phyloP scores from a whole-genome alignment of 768 basidiomycete species.

The Auricularia cornea region DNA sequence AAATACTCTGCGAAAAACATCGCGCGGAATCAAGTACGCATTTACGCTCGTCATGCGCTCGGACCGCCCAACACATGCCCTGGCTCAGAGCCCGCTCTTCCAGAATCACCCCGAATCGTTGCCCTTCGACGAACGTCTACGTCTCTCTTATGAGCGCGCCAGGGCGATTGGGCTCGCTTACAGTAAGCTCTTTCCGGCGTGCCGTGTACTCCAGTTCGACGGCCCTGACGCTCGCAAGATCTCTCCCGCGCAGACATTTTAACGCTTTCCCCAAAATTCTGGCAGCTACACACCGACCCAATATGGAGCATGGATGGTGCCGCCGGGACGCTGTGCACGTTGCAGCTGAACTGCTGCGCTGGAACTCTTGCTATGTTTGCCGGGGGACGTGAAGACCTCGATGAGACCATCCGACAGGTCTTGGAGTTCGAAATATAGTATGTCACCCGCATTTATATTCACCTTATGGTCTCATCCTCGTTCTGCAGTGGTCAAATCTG shows the following conservation, averaged over 20 bases:
- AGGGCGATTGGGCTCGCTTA: conserved; percentile 42
- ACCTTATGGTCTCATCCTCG: not conserved
- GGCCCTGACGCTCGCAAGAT: not conserved
- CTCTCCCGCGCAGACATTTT: conserved; percentile 30
- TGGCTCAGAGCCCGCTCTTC: too few relatives aligned
- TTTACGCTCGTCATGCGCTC: too few relatives aligned
- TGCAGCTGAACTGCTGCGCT: conserved; percentile 42
- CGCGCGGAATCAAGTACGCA: too few relatives aligned
- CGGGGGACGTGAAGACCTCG: conserved; percentile 39
- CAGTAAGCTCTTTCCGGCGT: conserved; percentile 23
- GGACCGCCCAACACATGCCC: too few relatives aligned
- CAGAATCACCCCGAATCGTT: too few relatives aligned
- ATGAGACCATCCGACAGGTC: conserved; percentile 39
- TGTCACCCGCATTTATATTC: conserved; percentile 3
- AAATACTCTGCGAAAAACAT: too few relatives aligned
- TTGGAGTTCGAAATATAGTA: conserved; percentile 44
- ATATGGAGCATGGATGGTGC: conserved; percentile 43
- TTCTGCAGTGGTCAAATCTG: conserved; percentile 38
- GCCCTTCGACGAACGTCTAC: conserved; percentile 10
- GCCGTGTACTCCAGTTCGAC: too few relatives aligned
- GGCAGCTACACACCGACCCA: conserved; percentile 47
- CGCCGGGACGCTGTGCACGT: conserved; percentile 44
- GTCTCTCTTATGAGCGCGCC: conserved; percentile 44
- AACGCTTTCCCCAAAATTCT: conserved; percentile 39
- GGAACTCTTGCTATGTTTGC: conserved; percentile 49